Percentiles rank a stretch among this genome's conserved stretches.
phyloP scores from a whole-genome alignment of 202 grass and related monocot species.

The Zoysia matrella region DNA sequence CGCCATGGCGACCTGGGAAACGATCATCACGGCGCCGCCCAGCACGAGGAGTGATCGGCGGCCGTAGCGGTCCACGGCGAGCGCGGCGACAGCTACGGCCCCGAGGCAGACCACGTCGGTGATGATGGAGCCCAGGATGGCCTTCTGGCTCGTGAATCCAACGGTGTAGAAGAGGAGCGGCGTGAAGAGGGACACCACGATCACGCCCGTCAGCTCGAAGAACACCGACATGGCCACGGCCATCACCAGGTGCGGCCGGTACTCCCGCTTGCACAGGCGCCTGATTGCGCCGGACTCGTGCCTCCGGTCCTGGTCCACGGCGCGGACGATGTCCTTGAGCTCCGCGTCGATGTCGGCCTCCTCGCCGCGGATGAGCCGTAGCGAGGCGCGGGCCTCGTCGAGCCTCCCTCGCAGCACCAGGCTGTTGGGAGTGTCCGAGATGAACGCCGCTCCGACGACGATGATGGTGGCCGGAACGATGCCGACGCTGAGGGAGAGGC shows the following conservation, averaged over 20 bases:
- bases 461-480: constrained; percentile 38
- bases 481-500: constrained; percentile 50
- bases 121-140: constrained; percentile 56
- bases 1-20: too few species aligned
- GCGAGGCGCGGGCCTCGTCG: constrained; percentile 20
- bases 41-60: too few species aligned
- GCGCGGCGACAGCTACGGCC: too few species aligned
- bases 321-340: constrained; percentile 51
- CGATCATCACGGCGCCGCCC: too few species aligned
- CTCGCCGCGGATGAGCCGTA: constrained; percentile 22
- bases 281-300: constrained; percentile 34
- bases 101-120: constrained; percentile 14
- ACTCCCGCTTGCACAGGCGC: constrained; percentile 26
- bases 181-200: constrained; percentile 58
- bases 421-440: constrained; percentile 54
- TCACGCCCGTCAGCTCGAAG: constrained; percentile 66
- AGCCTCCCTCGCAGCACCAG: constrained; percentile 40
- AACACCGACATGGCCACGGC: constrained; percentile 36
- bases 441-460: constrained; percentile 36
- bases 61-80: too few species aligned
- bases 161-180: constrained; percentile 62
- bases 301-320: constrained; percentile 40
- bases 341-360: constrained; percentile 27
- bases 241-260: constrained; percentile 43
- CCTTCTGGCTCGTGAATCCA: constrained; percentile 62